Percentiles rank a stretch among this genome's conserved stretches.
Evolutionary conservation across 495 filamentous ascomycete species (phyloP).

Genomic region (Xylona heveae): DNA sequence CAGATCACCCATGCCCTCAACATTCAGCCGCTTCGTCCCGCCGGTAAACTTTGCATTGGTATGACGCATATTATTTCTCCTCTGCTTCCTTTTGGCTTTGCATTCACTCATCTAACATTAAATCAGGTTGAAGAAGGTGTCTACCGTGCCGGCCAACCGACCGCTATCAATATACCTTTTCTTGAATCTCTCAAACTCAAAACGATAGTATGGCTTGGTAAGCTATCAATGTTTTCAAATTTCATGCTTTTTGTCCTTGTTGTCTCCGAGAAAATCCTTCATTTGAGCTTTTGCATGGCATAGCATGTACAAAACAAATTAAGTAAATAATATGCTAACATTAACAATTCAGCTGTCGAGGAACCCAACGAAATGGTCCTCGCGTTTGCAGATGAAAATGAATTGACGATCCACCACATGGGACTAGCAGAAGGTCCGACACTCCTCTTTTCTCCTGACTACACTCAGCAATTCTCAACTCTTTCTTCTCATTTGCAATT

Average conservation of each 20-base stretch:
- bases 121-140: constrained; percentile 11
- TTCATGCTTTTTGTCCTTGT: neutral
- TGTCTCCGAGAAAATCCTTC: neutral
- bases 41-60: no score
- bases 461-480: neutral
- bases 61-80: no score
- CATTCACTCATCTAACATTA: no score
- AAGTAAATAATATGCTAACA: neutral
- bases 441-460: neutral
- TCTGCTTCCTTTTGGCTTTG: no score
- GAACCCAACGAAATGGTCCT: constrained; percentile 12
- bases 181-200: constrained; percentile 11
- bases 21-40: no score
- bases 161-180: constrained; percentile 12
- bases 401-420: constrained; percentile 11
- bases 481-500: no score
- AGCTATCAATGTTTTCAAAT: constrained; percentile 2
- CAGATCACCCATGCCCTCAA: no score
- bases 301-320: no score
- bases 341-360: constrained; percentile 10
- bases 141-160: constrained; percentile 12
- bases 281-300: no score
- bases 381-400: constrained; percentile 10
- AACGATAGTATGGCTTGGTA: constrained; percentile 13
- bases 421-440: constrained; percentile 9